Percentiles rank a stretch among this genome's conserved stretches.
phyloP scores from a whole-genome alignment of 2,329 filamentous ascomycete species.

The Aspergillus latus region DNA sequence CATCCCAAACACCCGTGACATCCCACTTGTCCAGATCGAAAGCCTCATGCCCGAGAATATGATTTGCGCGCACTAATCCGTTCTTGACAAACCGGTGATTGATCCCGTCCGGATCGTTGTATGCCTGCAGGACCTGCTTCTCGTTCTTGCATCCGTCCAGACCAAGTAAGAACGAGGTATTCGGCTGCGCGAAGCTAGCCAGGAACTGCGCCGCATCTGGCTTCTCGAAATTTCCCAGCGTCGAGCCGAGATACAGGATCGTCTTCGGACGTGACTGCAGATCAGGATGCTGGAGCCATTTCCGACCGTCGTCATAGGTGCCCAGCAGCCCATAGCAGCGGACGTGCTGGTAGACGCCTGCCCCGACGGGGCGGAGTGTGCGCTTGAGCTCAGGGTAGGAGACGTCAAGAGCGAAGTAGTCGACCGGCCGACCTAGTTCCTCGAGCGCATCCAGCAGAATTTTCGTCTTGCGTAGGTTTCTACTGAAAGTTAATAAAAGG shows the following conservation, averaged over 20 bases:
- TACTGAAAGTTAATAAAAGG: not conserved
- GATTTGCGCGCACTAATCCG: constrained; percentile 57
- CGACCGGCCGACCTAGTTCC: constrained; percentile 65
- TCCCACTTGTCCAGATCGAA: constrained; percentile 54
- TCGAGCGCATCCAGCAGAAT: constrained; percentile 79
- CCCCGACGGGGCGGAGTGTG: constrained; percentile 64
- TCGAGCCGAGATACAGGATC: constrained; percentile 15
- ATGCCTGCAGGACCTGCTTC: constrained; percentile 71
- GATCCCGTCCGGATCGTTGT: constrained; percentile 41
- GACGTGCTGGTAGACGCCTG: constrained; percentile 63
- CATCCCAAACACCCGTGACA: not conserved
- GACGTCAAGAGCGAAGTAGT: constrained; percentile 85
- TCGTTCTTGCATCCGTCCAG: constrained; percentile 52
- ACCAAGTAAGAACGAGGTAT: constrained; percentile 9
- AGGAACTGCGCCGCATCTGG: constrained; percentile 9
- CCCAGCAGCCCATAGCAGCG: constrained; percentile 74
- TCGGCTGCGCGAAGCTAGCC: constrained; percentile 1
- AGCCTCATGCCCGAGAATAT: constrained; percentile 63
- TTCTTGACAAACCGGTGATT: constrained; percentile 16
- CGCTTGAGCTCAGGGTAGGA: constrained; percentile 73
- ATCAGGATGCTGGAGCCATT: constrained; percentile 69
- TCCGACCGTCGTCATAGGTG: constrained; percentile 81
- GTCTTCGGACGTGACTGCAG: constrained; percentile 34
- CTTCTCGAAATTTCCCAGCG: constrained; percentile 13
- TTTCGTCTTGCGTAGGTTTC: constrained; percentile 72